Percentiles rank a stretch among this genome's conserved stretches.
phyloP scores from a whole-genome alignment of 1,139 yeast genomes.

The Candida gigantensis region DNA sequence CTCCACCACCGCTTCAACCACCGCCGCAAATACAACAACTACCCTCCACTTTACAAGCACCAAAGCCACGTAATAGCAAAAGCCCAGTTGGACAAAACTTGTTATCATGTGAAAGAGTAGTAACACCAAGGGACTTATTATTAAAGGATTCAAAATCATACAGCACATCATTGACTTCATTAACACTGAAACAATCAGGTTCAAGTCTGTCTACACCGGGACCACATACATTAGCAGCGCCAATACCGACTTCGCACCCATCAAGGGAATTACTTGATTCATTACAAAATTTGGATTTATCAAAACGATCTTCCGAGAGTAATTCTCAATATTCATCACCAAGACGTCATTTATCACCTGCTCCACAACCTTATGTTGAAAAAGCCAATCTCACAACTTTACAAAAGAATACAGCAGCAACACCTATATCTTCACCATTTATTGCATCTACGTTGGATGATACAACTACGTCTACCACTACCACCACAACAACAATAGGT shows the following conservation, averaged over 20 bases:
- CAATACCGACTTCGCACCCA: conserved; percentile 14
- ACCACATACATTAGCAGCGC: conserved; percentile 20
- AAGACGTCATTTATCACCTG: conserved; percentile 57
- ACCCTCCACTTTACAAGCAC: conserved; percentile 31
- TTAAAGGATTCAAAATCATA: conserved; percentile 19
- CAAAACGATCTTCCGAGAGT: conserved; percentile 19
- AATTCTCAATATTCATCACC: conserved; percentile 50
- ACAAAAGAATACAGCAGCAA: conserved; percentile 42
- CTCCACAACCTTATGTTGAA: conserved; percentile 40
- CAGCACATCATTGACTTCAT: conserved; percentile 15
- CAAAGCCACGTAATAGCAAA: conserved; percentile 34
- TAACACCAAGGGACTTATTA: conserved; percentile 45
- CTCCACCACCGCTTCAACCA: too few species aligned
- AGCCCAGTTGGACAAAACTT: conserved; percentile 31
- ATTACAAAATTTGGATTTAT: conserved; percentile 31
- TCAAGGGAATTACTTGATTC: conserved; percentile 30
- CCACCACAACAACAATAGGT: neutral
- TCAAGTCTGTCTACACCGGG: conserved; percentile 13
- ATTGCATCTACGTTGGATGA: conserved; percentile 9
- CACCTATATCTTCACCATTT: conserved; percentile 17
- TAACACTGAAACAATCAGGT: conserved; percentile 10
- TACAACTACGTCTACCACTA: neutral
- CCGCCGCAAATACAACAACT: too few species aligned
- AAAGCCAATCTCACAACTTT: conserved; percentile 55
- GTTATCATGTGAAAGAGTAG: conserved; percentile 36